phyloP scores from a whole-genome alignment of 2,329 filamentous ascomycete species.

The Thermomyces lanuginosus region DNA sequence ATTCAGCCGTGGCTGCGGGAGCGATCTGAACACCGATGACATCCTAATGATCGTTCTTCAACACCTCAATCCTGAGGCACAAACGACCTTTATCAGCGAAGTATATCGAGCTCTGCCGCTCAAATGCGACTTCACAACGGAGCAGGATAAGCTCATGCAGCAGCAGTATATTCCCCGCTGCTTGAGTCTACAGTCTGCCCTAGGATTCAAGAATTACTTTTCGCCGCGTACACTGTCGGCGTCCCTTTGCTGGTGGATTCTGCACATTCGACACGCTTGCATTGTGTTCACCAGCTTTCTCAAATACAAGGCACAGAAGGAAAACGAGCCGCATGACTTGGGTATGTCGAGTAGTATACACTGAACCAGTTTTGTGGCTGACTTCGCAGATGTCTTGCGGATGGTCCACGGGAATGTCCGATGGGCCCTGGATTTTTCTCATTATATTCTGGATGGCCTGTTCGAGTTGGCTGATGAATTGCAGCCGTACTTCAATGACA shows the following conservation, averaged over 20 bases:
- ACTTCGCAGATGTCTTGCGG: constrained; percentile 51
- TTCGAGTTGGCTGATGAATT: constrained; percentile 28
- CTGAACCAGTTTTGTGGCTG: constrained; percentile 6
- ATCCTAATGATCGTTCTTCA: constrained; percentile 50
- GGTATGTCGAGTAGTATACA: constrained; percentile 21
- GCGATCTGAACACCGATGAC: constrained; percentile 47
- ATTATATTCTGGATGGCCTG: constrained; percentile 40
- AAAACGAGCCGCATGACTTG: constrained; percentile 37
- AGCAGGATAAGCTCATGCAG: constrained; percentile 57
- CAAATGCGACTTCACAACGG: constrained; percentile 66
- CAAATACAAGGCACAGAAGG: constrained; percentile 43
- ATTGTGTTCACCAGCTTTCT: constrained; percentile 49
- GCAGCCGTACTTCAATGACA: constrained; percentile 16
- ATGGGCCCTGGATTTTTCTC: constrained; percentile 56
- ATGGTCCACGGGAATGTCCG: constrained; percentile 57
- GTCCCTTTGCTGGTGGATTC: constrained; percentile 56
- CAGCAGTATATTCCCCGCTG: constrained; percentile 59
- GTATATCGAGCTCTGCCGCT: constrained; percentile 54
- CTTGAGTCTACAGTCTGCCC: constrained; percentile 60
- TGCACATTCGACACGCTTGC: constrained; percentile 55
- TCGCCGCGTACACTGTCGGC: constrained; percentile 48
- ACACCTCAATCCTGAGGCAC: constrained; percentile 33
- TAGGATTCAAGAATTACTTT: constrained; percentile 54
- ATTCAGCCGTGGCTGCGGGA: constrained; percentile 33
- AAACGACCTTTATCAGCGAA: constrained; percentile 47